phyloP scores from a whole-genome alignment of 2,329 filamentous ascomycete species.

The Lecanicillium sp. region DNA sequence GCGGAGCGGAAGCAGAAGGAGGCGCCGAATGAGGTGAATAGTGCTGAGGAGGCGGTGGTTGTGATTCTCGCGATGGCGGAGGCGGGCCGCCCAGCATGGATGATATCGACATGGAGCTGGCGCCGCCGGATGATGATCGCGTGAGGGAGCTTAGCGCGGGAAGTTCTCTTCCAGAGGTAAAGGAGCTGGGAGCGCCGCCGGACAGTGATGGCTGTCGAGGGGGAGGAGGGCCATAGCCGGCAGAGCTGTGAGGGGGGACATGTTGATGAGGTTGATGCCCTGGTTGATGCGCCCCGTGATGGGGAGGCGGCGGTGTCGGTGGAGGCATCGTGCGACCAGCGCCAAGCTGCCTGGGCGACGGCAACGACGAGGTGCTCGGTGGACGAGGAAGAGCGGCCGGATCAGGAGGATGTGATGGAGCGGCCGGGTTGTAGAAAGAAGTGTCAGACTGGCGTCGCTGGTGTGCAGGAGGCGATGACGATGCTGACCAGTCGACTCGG shows the following conservation, averaged over 20 bases:
- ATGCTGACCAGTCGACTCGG: neutral
- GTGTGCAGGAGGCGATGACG: neutral
- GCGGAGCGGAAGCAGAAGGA: constrained; percentile 32
- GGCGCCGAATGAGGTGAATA: constrained; percentile 33
- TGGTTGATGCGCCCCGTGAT: constrained; percentile 21
- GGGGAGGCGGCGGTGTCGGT: constrained; percentile 34
- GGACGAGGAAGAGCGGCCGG: constrained; percentile 8
- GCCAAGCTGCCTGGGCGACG: constrained; percentile 22
- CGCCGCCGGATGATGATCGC: constrained; percentile 34
- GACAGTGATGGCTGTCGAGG: constrained; percentile 34
- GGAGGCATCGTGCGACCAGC: constrained; percentile 37
- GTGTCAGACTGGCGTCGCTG: constrained; percentile 8
- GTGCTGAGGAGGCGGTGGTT: constrained; percentile 29
- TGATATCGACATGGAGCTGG: constrained; percentile 54
- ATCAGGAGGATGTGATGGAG: constrained; percentile 5
- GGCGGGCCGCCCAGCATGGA: constrained; percentile 49
- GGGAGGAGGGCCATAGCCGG: constrained; percentile 34
- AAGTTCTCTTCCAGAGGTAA: constrained; percentile 41
- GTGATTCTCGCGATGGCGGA: constrained; percentile 32
- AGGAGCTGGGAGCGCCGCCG: constrained; percentile 35
- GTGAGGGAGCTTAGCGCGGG: constrained; percentile 42
- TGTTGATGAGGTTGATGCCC: constrained; percentile 20
- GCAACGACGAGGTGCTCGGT: constrained; percentile 33
- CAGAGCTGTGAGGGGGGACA: constrained; percentile 17
- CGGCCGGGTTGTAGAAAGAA: constrained; percentile 2